Percentiles rank a stretch among this genome's conserved stretches.
Conservation (phyloP, 2,329 filamentous ascomycete genomes). For the Paraconiothyrium sp. region DNA sequence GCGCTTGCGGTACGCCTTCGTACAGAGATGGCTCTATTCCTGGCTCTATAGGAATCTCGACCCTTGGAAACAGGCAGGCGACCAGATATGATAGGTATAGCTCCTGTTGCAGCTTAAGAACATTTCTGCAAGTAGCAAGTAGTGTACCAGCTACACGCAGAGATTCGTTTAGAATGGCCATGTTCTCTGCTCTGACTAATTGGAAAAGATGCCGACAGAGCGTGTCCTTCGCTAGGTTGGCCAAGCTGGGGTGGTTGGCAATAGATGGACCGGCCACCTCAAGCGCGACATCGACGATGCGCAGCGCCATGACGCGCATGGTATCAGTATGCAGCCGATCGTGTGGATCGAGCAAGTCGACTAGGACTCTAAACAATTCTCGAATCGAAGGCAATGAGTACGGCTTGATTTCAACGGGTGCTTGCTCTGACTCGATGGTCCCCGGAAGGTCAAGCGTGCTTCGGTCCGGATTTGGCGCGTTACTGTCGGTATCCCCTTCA, state of each 20-base stretch:
- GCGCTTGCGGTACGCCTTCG: conserved; percentile 89
- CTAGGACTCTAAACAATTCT: conserved; percentile 91
- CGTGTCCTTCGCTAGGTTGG: conserved; percentile 88
- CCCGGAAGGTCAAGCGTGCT: conserved; percentile 56
- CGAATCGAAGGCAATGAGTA: conserved; percentile 95
- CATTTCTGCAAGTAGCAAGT: conserved; percentile 85
- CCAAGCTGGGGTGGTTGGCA: conserved; percentile 87
- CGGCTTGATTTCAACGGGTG: conserved; percentile 73
- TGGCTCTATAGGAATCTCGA: conserved; percentile 90
- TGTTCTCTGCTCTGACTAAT: conserved; percentile 93
- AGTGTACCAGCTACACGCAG: conserved; percentile 91
- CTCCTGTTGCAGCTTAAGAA: conserved; percentile 96
- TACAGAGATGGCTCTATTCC: conserved; percentile 93
- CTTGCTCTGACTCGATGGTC: conserved; percentile 54
- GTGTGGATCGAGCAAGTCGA: conserved; percentile 92
- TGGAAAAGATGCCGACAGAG: conserved; percentile 96
- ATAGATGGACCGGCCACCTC: conserved; percentile 97
- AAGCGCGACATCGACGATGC: conserved; percentile 95
- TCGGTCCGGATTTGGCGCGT: conserved; percentile 49
- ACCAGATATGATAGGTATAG: conserved; percentile 94
- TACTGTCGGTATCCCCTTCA: conserved; percentile 48
- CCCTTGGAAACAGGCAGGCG: conserved; percentile 89
- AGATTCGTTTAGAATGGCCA: conserved; percentile 92
- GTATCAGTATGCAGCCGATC: conserved; percentile 92
- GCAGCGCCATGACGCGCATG: conserved; percentile 95